Base-by-base conservation (phyloP, 441 rosid genomes). In the Erodium chrysanthum region DNA sequence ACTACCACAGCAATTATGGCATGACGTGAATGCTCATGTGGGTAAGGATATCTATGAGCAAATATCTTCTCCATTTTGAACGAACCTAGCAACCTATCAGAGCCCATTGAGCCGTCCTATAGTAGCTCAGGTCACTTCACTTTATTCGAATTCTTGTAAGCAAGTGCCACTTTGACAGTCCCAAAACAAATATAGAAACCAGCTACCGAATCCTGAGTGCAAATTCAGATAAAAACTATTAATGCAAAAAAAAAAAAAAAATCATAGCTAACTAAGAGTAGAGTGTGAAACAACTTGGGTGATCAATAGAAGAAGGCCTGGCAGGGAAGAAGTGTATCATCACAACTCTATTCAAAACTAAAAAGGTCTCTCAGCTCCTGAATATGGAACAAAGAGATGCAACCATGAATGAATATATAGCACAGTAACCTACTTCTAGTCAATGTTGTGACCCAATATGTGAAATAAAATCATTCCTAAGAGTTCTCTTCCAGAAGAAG, bases 21-120 rank as follows among this genome's bases (percentile, higher is more conserved):
- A 73, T 94, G 99, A 14, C 99, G 89, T 5, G 99, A 94, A 80
- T 94, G 99, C 80, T 94, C 96, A 58, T 94, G 99, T 2, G 99
- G 99, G 70, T 94, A 94, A 73, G 97, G 99, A 72, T 85, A 89
- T 1, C 91, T 85, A 64, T 88, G 86, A 7, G 92, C 87, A 68
- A 89, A 78, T 61, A 91, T 89, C 73, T 91, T 90, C 87, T 87
- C 97, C 94, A 94, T 89, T 74, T 62, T 83, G 66, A 94, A 82
- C 42, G 80, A 75, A 61, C 86, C 83, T 46, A 87, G 75, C 25
- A 91, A 69, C 74, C 65, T 85, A 70, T 84, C 86, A 61, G 85
- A 84, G 37, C 83, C 88, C 96, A 89, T 89, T 3, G 33, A 68
- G 14, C 65, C 54, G 68, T 64, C 42, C 67, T 73, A 66, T 59